Evolutionary conservation across 2,329 filamentous ascomycete species (phyloP).

Genomic region (Beauveria scarabaeidicola): DNA sequence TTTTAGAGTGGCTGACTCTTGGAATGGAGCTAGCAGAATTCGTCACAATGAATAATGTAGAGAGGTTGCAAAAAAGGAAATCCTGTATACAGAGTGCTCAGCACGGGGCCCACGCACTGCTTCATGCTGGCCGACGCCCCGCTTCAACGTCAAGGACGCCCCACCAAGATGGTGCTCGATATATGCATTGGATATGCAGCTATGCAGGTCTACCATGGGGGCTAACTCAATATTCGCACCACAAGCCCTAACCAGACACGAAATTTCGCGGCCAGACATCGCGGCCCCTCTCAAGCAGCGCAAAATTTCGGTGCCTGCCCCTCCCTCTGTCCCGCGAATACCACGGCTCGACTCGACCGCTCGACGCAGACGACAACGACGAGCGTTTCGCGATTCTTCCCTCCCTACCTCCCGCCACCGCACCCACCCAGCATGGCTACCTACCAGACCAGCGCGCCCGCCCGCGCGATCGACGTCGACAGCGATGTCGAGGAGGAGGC

Average conservation of each 20-base stretch:
- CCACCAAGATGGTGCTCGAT: conserved; percentile 18
- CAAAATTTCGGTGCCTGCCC: conserved; percentile 30
- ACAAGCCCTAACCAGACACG: conserved; percentile 32
- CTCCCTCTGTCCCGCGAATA: conserved; percentile 12
- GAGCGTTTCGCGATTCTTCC: conserved; percentile 10
- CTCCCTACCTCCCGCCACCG: not conserved
- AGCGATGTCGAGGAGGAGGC: conserved; percentile 95
- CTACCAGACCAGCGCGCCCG: conserved; percentile 53
- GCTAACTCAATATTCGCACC: conserved; percentile 24
- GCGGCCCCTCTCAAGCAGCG: conserved; percentile 21
- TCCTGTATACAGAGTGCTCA: conserved; percentile 3
- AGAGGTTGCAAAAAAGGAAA: not conserved
- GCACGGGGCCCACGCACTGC: conserved; percentile 11
- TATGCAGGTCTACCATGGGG: conserved; percentile 16
- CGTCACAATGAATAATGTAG: conserved; percentile 9
- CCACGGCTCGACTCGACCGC: conserved; percentile 2
- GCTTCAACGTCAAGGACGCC: conserved; percentile 17
- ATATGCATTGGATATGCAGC: conserved; percentile 21
- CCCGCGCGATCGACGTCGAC: conserved; percentile 62
- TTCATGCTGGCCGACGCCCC: conserved; percentile 14
- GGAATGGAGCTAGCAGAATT: not conserved
- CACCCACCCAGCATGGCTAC: conserved; percentile 42
- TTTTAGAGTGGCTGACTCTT: not conserved
- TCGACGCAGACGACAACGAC: conserved; percentile 20
- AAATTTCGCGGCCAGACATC: conserved; percentile 25